Evolutionary conservation across 306 rosid genomes (phyloP).

Genomic region (Abrus precatorius): DNA sequence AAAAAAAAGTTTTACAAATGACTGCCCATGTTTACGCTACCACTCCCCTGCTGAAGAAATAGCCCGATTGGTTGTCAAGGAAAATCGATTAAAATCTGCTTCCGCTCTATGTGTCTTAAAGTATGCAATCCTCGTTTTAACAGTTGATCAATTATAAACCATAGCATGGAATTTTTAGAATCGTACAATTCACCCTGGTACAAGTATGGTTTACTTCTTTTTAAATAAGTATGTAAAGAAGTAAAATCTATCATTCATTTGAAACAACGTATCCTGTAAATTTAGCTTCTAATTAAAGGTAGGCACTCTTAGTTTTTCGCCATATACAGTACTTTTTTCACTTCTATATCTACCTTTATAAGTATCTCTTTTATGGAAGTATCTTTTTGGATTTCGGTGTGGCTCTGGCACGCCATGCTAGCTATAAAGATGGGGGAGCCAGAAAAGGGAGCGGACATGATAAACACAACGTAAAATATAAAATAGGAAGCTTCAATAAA

Average conservation of each 20-base stretch:
- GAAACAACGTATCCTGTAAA: neutral
- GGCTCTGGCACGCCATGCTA: neutral
- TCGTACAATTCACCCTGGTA: neutral
- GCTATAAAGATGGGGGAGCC: slow-evolving; percentile 1
- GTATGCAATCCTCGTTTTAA: too few relatives aligned
- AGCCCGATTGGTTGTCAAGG: too few relatives aligned
- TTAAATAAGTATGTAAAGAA: neutral
- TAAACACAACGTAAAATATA: neutral
- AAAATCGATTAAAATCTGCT: too few relatives aligned
- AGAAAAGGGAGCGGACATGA: neutral
- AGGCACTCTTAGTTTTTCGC: neutral
- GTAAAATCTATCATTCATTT: too few relatives aligned
- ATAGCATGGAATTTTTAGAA: neutral
- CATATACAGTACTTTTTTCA: neutral
- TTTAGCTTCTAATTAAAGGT: neutral
- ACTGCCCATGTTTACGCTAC: neutral
- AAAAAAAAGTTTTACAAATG: neutral
- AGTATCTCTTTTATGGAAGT: neutral
- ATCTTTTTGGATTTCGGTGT: too few relatives aligned
- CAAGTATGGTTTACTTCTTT: neutral
- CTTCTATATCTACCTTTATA: neutral
- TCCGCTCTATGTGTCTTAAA: too few relatives aligned
- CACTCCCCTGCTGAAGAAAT: too few relatives aligned
- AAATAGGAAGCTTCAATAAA: neutral
- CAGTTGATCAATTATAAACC: too few relatives aligned